Evolutionary conservation across 2,329 filamentous ascomycete species (phyloP).

Genomic region (Epichloe baconii): DNA sequence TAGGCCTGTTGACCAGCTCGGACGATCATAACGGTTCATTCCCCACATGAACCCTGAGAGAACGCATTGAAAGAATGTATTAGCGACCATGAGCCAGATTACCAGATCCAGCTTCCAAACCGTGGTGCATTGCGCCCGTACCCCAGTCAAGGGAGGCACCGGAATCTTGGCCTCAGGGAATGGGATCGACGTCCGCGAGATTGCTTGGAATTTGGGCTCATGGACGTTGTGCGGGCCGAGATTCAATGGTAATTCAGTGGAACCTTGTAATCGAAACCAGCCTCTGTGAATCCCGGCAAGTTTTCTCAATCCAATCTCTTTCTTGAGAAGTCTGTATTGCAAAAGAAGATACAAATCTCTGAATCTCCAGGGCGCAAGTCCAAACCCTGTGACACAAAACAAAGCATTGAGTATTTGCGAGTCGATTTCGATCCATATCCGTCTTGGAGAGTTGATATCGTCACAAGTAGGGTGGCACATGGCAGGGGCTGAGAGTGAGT

Average conservation of each 20-base stretch:
- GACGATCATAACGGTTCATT: constrained; percentile 58
- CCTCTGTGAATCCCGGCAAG: constrained; percentile 61
- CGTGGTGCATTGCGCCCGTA: constrained; percentile 52
- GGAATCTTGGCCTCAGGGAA: constrained; percentile 51
- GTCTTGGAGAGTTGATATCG: constrained; percentile 60
- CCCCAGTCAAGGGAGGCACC: constrained; percentile 55
- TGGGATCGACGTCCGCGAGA: constrained; percentile 33
- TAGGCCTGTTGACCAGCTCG: constrained; percentile 65
- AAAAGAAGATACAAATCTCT: constrained; percentile 65
- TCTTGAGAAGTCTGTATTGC: constrained; percentile 43
- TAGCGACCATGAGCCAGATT: constrained; percentile 65
- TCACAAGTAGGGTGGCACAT: constrained; percentile 63
- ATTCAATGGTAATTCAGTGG: constrained; percentile 40
- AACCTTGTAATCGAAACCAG: constrained; percentile 64
- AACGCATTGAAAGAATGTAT: constrained; percentile 63
- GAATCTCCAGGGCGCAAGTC: constrained; percentile 73
- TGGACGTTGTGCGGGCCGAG: constrained; percentile 41
- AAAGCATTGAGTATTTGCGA: constrained; percentile 68
- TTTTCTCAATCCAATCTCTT: constrained; percentile 45
- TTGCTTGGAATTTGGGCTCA: constrained; percentile 25
- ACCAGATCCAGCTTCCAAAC: constrained; percentile 70
- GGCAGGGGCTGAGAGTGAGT: constrained; percentile 33
- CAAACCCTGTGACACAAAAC: constrained; percentile 80
- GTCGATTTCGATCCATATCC: constrained; percentile 75
- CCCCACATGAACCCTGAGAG: constrained; percentile 77